Percentiles rank a stretch among this genome's conserved stretches.
Evolutionary conservation across 2,329 filamentous ascomycete genomes (phyloP).

Genomic region (Thielaviopsis ethacetica): DNA sequence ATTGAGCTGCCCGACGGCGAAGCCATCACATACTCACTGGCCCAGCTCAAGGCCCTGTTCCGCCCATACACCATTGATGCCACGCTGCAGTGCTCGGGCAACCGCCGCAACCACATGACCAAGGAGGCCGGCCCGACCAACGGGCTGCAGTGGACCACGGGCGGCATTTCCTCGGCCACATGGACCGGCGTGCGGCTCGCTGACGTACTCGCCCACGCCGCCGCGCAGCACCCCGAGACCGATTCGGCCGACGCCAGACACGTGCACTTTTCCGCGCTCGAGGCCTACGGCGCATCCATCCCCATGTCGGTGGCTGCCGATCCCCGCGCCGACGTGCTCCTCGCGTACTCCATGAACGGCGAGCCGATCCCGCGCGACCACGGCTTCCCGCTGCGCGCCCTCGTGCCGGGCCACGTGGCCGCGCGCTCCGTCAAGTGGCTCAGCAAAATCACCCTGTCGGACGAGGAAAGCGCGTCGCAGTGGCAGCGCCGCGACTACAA

Average conservation of each 20-base stretch:
- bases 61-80: constrained; percentile 34
- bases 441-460: constrained; percentile 43
- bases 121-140: constrained; percentile 29
- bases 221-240: constrained; percentile 24
- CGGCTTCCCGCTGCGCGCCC: constrained; percentile 44
- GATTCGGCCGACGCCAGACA: constrained; percentile 25
- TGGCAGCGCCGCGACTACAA: constrained; percentile 56
- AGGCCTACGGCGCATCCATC: constrained; percentile 46
- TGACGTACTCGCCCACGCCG: constrained; percentile 40
- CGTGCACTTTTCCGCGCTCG: constrained; percentile 40
- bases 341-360: constrained; percentile 54
- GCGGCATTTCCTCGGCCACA: constrained; percentile 42
- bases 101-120: constrained; percentile 44
- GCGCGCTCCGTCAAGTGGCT: constrained; percentile 57
- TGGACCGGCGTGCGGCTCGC: constrained; percentile 41
- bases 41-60: constrained; percentile 37
- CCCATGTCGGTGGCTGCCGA: constrained; percentile 42
- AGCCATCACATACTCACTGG: constrained; percentile 33
- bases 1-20: constrained; percentile 40
- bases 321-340: constrained; percentile 44
- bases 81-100: constrained; percentile 43
- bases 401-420: constrained; percentile 50
- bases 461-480: constrained; percentile 48
- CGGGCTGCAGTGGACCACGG: constrained; percentile 42
- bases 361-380: constrained; percentile 45